Conservation (phyloP, 2,329 filamentous ascomycete genomes). For the Onygenales sp. region DNA sequence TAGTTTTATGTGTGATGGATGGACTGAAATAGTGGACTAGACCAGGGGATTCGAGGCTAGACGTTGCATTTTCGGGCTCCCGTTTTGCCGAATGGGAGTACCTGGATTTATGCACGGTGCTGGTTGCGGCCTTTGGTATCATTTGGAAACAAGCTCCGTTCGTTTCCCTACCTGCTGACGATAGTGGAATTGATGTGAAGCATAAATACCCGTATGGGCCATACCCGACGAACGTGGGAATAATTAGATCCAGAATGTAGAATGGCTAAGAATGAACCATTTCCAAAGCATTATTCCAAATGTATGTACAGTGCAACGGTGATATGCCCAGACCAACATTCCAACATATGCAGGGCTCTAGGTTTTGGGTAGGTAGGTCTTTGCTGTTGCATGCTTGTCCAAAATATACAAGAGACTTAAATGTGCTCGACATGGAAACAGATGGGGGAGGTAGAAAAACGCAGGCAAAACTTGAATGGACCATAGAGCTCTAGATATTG, state of each 20-base stretch:
- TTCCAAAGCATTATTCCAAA: not conserved
- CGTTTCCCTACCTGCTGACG: too few species aligned
- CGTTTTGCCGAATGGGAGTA: too few species aligned
- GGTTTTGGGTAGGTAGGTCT: too few species aligned
- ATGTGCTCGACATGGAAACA: not conserved
- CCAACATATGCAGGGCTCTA: too few species aligned
- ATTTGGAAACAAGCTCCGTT: too few species aligned
- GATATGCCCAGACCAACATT: too few species aligned
- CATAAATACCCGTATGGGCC: not conserved
- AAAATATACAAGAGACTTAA: not conserved
- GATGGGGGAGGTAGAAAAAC: not conserved
- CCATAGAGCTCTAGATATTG: not conserved
- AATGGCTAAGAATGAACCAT: not conserved
- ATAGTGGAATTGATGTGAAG: too few species aligned
- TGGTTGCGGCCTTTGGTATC: too few species aligned
- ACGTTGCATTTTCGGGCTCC: too few species aligned
- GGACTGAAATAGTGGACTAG: not conserved
- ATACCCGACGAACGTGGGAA: not conserved
- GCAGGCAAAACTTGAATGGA: not conserved
- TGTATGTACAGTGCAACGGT: too few species aligned
- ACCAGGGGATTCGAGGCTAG: not conserved
- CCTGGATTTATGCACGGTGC: too few species aligned
- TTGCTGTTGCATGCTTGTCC: too few species aligned
- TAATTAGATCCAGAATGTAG: not conserved
- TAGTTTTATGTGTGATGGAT: not conserved